Conservation (phyloP, 78 protist genomes). For the Monosiga brevicollis region DNA sequence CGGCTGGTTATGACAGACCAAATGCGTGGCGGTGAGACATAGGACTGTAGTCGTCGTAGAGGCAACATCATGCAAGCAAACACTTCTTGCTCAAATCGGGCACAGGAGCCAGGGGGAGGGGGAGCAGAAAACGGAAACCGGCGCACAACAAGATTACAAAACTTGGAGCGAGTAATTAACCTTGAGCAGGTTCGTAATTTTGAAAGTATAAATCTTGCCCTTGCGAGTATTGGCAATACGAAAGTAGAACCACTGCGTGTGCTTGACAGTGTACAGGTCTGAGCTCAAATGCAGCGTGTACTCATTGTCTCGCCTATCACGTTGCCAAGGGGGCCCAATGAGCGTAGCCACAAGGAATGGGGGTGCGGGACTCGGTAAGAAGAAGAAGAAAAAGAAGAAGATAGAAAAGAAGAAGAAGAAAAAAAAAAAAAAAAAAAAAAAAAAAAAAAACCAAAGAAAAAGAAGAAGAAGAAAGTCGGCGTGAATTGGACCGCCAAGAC, state of each 20-base stretch:
- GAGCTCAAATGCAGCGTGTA: not conserved
- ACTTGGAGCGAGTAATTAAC: too few relatives aligned
- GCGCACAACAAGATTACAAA: too few relatives aligned
- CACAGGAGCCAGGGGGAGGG: too few relatives aligned
- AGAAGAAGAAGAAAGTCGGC: not conserved
- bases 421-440: too few relatives aligned
- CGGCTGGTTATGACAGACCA: too few relatives aligned
- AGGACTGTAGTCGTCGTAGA: too few relatives aligned
- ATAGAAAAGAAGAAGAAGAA: too few relatives aligned
- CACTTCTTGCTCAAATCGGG: too few relatives aligned
- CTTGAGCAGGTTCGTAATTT: constrained; percentile 56
- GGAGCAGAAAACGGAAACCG: too few relatives aligned
- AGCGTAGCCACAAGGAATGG: not conserved
- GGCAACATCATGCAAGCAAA: too few relatives aligned
- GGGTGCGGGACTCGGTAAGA: not conserved
- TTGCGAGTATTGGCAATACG: not conserved
- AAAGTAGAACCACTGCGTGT: constrained; percentile 80
- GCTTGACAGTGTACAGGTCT: constrained; percentile 55
- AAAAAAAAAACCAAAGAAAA: not conserved
- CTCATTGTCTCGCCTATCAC: not conserved
- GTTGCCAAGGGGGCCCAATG: not conserved
- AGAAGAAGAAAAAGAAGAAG: not conserved
- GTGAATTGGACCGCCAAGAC: too few relatives aligned
- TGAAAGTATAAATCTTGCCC: constrained; percentile 41
- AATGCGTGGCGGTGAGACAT: too few relatives aligned